These are phyloP conservation scores for Ophiostoma ips DNA, from an alignment of 2,329 filamentous ascomycete genomes.

Conservation along the genomic window DNA sequence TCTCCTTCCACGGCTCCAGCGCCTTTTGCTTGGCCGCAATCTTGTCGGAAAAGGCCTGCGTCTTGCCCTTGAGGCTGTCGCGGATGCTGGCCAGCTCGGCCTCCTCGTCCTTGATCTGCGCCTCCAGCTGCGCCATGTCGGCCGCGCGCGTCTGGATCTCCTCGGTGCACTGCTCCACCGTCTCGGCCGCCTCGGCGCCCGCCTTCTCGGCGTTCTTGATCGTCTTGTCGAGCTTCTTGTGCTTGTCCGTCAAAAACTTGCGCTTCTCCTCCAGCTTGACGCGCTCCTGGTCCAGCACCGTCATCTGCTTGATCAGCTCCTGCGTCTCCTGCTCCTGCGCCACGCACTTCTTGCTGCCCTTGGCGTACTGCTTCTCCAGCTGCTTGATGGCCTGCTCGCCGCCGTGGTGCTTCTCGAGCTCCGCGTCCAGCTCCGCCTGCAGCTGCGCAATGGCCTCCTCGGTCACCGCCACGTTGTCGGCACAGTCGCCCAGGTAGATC, in stretches of 20 bases:
- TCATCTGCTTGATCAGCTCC: constrained; percentile 67
- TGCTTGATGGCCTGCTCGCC: constrained; percentile 82
- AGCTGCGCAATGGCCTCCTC: constrained; percentile 85
- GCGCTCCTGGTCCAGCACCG: constrained; percentile 87
- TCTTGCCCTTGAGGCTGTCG: constrained; percentile 85
- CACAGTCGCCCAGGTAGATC: constrained; percentile 75
- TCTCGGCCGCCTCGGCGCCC: constrained; percentile 58
- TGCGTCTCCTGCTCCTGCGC: constrained; percentile 70
- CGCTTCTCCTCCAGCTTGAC: constrained; percentile 98
- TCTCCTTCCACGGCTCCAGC: constrained; percentile 90
- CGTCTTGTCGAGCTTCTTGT: constrained; percentile 87
- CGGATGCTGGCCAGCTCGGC: constrained; percentile 70
- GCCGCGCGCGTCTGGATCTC: constrained; percentile 64
- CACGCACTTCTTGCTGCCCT: constrained; percentile 72
- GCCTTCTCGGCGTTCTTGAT: constrained; percentile 64
- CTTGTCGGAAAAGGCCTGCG: constrained; percentile 82
- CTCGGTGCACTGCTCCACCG: constrained; percentile 61
- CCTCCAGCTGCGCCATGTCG: constrained; percentile 66
- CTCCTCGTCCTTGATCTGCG: constrained; percentile 65
- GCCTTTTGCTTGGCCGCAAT: constrained; percentile 88
- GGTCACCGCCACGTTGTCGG: constrained; percentile 76
- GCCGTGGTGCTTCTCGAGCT: constrained; percentile 83
- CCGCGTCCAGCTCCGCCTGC: constrained; percentile 71
- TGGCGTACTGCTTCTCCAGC: constrained; percentile 71
- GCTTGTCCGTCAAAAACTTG: constrained; percentile 82